These are phyloP conservation scores for Striga hermonthica DNA, from an alignment of 305 asterid genomes.

Conservation along the genomic window DNA sequence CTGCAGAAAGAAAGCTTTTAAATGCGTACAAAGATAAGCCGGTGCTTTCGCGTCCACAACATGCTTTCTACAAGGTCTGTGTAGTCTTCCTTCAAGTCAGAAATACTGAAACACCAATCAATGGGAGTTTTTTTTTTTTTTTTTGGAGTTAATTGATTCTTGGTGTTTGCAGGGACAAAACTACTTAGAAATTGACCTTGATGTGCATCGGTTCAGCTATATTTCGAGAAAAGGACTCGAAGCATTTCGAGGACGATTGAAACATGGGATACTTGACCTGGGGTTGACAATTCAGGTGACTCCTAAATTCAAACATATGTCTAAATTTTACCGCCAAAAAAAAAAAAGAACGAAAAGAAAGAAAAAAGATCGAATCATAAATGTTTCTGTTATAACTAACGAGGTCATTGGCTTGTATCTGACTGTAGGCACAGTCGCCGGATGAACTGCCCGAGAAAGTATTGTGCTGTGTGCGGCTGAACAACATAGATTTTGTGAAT, in stretches of 20 bases:
- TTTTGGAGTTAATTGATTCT: conserved; percentile 5
- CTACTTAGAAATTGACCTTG: conserved; percentile 88
- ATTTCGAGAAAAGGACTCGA: conserved; percentile 86
- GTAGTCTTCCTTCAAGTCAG: neutral
- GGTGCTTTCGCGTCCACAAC: conserved; percentile 94
- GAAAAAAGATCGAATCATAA: neutral
- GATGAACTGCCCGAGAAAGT: conserved; percentile 90
- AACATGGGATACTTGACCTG: conserved; percentile 72
- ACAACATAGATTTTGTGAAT: conserved; percentile 65
- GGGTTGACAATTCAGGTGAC: conserved; percentile 88
- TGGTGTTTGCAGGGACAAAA: conserved; percentile 58
- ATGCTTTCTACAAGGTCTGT: conserved; percentile 65
- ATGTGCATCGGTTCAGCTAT: conserved; percentile 93
- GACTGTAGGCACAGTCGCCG: conserved; percentile 66
- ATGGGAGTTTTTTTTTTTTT: no score
- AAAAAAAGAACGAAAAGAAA: neutral
- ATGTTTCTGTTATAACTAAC: neutral
- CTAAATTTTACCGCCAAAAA: no score
- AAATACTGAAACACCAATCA: no score
- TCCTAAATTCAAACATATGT: no score
- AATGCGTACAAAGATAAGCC: conserved; percentile 88
- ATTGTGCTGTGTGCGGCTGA: conserved; percentile 66
- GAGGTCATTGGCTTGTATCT: conserved; percentile 2
- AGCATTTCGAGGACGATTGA: conserved; percentile 66
- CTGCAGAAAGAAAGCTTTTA: conserved; percentile 81